Percentiles rank a stretch among this genome's conserved stretches.
These are phyloP conservation scores for Datisca glomerata DNA, from an alignment of 306 rosid species.

Conservation along the genomic window DNA sequence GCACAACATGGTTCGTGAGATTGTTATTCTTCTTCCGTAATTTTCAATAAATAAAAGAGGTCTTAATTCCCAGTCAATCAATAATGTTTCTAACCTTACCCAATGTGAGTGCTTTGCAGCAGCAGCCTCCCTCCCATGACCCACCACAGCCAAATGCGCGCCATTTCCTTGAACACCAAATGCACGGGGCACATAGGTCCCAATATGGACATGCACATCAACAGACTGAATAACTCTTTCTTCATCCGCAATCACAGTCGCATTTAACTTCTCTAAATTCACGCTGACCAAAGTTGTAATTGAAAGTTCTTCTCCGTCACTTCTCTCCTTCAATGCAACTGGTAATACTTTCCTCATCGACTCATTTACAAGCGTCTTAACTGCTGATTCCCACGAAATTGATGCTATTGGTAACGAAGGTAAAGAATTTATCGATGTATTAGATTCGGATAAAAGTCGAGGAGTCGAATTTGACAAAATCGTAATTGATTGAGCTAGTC, in stretches of 20 bases:
- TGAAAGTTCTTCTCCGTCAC: conserved; percentile 42
- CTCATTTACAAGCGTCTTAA: conserved; percentile 38
- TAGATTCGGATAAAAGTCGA: conserved; percentile 34
- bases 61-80: conserved; percentile 2
- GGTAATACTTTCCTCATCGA: conserved; percentile 43
- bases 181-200: conserved; percentile 34
- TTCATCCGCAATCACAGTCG: conserved; percentile 15
- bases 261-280: conserved; percentile 36
- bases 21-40: too few species aligned
- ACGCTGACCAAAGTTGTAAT: conserved; percentile 58
- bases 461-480: conserved; percentile 40
- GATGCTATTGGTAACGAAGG: conserved; percentile 16
- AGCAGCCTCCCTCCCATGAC: conserved; percentile 56
- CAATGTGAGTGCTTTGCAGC: conserved; percentile 83
- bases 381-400: conserved; percentile 23
- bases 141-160: conserved; percentile 61
- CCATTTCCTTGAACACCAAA: conserved; percentile 42
- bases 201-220: conserved; percentile 41
- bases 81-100: conserved; percentile 47
- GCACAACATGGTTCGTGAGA: too few species aligned
- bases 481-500: conserved; percentile 53
- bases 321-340: conserved; percentile 37
- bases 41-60: not conserved
- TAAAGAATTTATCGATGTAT: conserved; percentile 8
- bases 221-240: conserved; percentile 20